These are phyloP conservation scores for Trichoderma breve DNA, from an alignment of 2,329 filamentous ascomycete species.

Conservation along the genomic window DNA sequence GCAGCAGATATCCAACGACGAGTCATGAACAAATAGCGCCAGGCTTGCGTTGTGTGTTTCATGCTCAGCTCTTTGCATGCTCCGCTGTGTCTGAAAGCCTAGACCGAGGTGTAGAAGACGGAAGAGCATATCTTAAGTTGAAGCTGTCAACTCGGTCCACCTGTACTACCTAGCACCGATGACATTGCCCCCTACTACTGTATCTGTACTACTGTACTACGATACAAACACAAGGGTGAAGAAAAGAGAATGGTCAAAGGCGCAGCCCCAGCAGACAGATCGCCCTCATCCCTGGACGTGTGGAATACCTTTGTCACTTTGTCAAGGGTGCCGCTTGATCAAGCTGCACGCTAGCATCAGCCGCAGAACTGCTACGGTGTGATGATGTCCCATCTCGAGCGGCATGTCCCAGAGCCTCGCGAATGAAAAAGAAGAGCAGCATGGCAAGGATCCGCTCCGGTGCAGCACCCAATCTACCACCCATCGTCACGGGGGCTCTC, in stretches of 20 bases:
- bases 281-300: conserved; percentile 11
- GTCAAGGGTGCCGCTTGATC: conserved; percentile 5
- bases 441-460: conserved; percentile 11
- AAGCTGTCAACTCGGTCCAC: not conserved
- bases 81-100: not conserved
- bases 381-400: conserved; percentile 9
- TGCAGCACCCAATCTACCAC: conserved; percentile 19
- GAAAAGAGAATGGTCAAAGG: not conserved
- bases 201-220: not conserved
- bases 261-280: not conserved
- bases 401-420: not conserved
- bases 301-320: conserved; percentile 9
- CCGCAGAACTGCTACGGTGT: conserved; percentile 2
- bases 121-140: not conserved
- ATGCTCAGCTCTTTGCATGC: not conserved
- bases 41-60: not conserved
- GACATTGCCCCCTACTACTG: not conserved
- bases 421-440: conserved; percentile 5
- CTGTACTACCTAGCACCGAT: not conserved
- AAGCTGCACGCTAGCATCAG: conserved; percentile 17
- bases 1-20: not conserved
- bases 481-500: conserved; percentile 18
- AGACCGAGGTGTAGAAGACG: not conserved
- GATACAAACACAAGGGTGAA: not conserved
- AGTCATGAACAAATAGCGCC: conserved; percentile 9